Base-by-base conservation (phyloP, 1,284 basidiomycete genomes). In the Coriolopsis trogii region DNA sequence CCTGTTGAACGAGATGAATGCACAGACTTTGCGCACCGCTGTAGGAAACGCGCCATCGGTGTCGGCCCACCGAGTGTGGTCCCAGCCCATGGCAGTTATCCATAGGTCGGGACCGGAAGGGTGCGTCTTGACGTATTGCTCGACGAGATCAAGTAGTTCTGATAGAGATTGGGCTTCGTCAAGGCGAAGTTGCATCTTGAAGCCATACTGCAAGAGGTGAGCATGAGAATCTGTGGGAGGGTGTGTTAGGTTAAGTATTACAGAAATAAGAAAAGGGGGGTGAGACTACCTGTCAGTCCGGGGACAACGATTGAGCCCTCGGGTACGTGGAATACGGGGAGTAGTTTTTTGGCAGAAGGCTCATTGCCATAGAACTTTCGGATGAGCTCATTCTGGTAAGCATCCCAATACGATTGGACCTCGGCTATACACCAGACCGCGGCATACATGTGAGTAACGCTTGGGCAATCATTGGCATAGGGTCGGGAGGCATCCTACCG, bases 11-110 rank as follows among this genome's bases (percentile, higher is more conserved):
- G 33, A 33, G 7, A 18, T 6, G 20, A 6, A 16, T 16, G 20
- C 41, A 1, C 2, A 8, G 50, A 13, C 10, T 46, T 6, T n/a
- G 68, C 83, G 44, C 59, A 93, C 93, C 4, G 91, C 88, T 21
- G 81, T 88, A 1, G 95, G 94, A 63, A 94, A 95, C 24, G 77
- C 68, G 23, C 79, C 72, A 16, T 76, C 46, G 33, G 65, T 65
- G 46, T 63, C 80, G 1, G 78, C 60, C 87, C 87, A 90, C 51
- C 80, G 76, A 4, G 90, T 96, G 69, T 98, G 94, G 66, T 98
- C 92, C 94, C 95, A 98, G 5, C 94, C 95, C 74, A 89, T 82
- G 3, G 93, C 95, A 61, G 87, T 75, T 47, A 97, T 82, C 92
- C 92, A 96, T 4, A 69, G 73, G 3, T 78, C 75, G 6, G 70